These are phyloP conservation scores for Mycena indigotica DNA, from an alignment of 768 basidiomycete genomes.

Conservation along the genomic window DNA sequence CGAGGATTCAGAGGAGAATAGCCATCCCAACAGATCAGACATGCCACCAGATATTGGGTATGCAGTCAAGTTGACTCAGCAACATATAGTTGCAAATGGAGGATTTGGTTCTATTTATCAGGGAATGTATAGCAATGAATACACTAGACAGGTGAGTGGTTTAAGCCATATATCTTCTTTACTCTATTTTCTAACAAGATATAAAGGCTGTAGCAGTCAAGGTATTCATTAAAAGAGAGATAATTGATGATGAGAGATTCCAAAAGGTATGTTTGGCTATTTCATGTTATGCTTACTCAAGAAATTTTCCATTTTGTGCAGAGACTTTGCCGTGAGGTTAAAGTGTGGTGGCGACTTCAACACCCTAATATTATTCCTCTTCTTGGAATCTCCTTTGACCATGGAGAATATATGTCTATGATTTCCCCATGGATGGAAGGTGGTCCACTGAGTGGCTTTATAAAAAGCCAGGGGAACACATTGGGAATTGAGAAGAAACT, in stretches of 20 bases:
- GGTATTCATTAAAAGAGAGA: not conserved
- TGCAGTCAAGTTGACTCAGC: constrained; percentile 6
- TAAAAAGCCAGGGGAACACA: constrained; percentile 6
- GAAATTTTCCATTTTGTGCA: constrained; percentile 8
- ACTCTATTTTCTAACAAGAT: not conserved
- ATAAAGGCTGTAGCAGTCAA: no score
- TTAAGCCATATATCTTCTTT: not conserved
- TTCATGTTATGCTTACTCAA: not conserved
- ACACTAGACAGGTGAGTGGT: not conserved
- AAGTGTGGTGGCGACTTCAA: constrained; percentile 30
- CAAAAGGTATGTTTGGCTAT: not conserved
- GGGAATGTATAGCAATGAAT: not conserved
- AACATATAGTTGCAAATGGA: not conserved
- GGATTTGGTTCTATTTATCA: not conserved
- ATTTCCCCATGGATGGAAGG: constrained; percentile 36
- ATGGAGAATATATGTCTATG: constrained; percentile 33
- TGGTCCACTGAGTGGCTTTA: constrained; percentile 28
- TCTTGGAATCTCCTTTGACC: constrained; percentile 28
- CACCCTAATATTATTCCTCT: constrained; percentile 37
- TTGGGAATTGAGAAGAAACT: constrained; percentile 1
- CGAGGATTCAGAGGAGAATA: not conserved
- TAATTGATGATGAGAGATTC: not conserved
- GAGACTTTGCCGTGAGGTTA: constrained; percentile 33
- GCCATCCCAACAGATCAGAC: no score
- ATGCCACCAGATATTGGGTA: constrained; percentile 5